These are phyloP conservation scores for Piloderma croceum DNA, from an alignment of 768 basidiomycete genomes.

Conservation along the genomic window DNA sequence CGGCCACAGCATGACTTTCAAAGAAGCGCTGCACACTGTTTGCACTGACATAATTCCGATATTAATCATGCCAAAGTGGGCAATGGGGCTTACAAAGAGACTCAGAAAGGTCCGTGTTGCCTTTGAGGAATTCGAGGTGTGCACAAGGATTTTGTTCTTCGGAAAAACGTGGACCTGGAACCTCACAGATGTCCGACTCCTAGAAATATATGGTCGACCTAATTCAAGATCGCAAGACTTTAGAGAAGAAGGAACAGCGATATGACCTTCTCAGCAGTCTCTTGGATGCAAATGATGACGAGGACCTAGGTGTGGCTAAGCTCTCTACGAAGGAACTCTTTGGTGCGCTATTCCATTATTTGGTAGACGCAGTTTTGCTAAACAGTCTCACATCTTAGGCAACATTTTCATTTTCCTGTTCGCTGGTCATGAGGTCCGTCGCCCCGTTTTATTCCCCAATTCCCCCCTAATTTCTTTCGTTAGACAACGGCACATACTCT, in stretches of 20 bases:
- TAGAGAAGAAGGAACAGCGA: conserved; percentile 23
- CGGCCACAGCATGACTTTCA: conserved; percentile 29
- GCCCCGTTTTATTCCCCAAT: neutral
- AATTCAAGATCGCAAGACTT: conserved; percentile 21
- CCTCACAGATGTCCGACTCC: conserved; percentile 1
- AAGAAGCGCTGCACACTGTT: conserved; percentile 21
- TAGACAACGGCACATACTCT: conserved; percentile 32
- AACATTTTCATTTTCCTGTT: conserved; percentile 42
- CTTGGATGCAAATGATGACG: conserved; percentile 27
- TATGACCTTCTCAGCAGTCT: conserved; percentile 31
- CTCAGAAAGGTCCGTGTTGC: conserved; percentile 15
- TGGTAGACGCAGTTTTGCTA: conserved; percentile 1
- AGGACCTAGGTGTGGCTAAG: conserved; percentile 18
- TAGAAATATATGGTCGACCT: conserved; percentile 30
- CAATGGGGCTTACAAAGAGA: conserved; percentile 12
- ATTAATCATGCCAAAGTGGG: conserved; percentile 18
- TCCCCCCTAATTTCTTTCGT: neutral
- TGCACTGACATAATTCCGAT: conserved; percentile 12
- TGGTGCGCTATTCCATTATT: conserved; percentile 14
- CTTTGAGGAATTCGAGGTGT: conserved; percentile 19
- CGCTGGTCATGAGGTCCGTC: conserved; percentile 53
- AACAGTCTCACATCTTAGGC: conserved; percentile 18
- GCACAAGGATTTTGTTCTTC: no score
- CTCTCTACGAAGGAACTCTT: conserved; percentile 41
- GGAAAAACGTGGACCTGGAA: no score